phyloP scores from a whole-genome alignment of 345 rosid species.

The Citrus unshiu region DNA sequence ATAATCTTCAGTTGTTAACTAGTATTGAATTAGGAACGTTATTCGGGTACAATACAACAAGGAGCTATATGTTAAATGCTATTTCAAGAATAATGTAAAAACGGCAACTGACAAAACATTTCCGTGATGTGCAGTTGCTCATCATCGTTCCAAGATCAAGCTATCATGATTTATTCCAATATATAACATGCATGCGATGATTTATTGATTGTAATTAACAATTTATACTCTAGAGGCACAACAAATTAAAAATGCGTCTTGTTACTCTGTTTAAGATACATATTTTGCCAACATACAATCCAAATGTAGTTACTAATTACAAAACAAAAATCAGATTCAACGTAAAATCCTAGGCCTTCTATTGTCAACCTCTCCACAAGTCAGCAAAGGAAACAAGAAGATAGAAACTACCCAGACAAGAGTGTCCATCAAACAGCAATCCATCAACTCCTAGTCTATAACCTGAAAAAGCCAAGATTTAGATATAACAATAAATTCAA shows the following conservation, averaged over 20 bases:
- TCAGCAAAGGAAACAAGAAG: neutral
- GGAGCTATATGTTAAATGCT: no score
- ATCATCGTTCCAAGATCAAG: neutral
- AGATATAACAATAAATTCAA: neutral
- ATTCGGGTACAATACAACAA: no score
- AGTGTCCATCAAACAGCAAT: neutral
- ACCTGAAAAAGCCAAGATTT: slow-evolving; percentile 22
- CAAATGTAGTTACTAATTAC: neutral
- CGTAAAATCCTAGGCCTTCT: neutral
- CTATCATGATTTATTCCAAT: neutral
- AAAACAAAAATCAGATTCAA: neutral
- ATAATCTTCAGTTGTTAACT: no score
- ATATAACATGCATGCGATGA: neutral
- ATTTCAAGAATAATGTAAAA: no score
- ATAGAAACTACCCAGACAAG: neutral
- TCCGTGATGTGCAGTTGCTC: no score
- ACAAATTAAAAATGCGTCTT: no score
- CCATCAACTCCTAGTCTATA: slow-evolving; percentile 14
- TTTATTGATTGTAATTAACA: neutral
- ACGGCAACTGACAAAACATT: no score
- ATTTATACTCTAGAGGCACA: neutral
- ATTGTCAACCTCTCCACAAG: neutral
- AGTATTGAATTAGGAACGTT: no score
- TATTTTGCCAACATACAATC: neutral
- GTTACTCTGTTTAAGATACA: neutral